These are phyloP conservation scores for Saitozyma sp. DNA, from an alignment of 768 basidiomycete species.

Conservation along the genomic window DNA sequence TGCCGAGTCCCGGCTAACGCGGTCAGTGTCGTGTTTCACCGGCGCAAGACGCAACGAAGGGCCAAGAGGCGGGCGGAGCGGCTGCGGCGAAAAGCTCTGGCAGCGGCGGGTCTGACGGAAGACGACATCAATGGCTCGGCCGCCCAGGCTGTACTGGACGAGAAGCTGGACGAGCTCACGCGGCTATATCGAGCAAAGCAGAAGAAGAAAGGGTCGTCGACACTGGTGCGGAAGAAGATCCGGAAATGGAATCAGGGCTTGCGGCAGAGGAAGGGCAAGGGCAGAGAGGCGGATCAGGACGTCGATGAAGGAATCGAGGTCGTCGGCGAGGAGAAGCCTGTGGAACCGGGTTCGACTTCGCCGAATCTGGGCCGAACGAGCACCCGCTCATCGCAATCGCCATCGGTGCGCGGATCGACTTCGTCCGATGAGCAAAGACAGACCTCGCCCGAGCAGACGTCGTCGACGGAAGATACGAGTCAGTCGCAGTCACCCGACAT, in stretches of 20 bases:
- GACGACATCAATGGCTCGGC: conserved; percentile 23
- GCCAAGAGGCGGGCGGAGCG: conserved; percentile 41
- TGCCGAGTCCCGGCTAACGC: conserved; percentile 1
- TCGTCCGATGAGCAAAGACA: background rate
- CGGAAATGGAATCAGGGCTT: conserved; percentile 32
- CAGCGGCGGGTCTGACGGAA: conserved; percentile 35
- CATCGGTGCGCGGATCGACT: background rate
- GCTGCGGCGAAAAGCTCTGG: conserved; percentile 33
- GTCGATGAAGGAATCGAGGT: conserved; percentile 8
- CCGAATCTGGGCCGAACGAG: background rate
- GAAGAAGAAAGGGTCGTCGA: conserved; percentile 19
- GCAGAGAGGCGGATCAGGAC: conserved; percentile 6
- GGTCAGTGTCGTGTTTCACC: conserved; percentile 37
- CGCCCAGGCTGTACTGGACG: conserved; percentile 27
- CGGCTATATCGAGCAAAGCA: conserved; percentile 28
- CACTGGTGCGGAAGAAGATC: conserved; percentile 32
- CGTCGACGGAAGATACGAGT: conserved; percentile 4
- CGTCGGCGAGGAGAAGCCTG: conserved; percentile 13
- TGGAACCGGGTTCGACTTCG: background rate
- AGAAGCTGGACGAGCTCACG: conserved; percentile 37
- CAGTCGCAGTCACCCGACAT: background rate
- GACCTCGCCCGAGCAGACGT: background rate
- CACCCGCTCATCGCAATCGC: background rate
- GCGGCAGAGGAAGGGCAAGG: conserved; percentile 16
- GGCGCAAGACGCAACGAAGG: conserved; percentile 41